These are phyloP conservation scores for Gamsiella multidivaricata DNA, from an alignment of 192 early-diverging fungal species.

Conservation along the genomic window DNA sequence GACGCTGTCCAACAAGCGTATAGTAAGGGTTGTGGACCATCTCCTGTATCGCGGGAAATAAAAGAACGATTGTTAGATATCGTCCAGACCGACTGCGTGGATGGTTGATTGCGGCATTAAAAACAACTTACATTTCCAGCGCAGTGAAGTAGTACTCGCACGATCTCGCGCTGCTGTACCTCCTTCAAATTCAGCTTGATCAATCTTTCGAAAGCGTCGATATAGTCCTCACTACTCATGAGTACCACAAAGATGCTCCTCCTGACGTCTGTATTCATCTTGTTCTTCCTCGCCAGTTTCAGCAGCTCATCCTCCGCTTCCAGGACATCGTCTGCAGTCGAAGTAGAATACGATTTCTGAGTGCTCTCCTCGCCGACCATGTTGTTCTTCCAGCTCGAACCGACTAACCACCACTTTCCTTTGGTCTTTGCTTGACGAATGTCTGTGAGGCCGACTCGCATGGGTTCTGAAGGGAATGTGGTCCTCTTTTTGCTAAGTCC, in stretches of 20 bases:
- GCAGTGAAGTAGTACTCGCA: conserved; percentile 92
- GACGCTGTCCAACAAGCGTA: conserved; percentile 80
- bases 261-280: conserved; percentile 98
- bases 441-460: conserved; percentile 87
- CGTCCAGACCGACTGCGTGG: not conserved
- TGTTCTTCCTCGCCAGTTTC: conserved; percentile 82
- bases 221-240: conserved; percentile 94
- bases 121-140: conserved; percentile 71
- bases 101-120: not conserved
- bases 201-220: conserved; percentile 91
- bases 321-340: conserved; percentile 52
- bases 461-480: conserved; percentile 72
- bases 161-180: conserved; percentile 95
- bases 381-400: conserved; percentile 91
- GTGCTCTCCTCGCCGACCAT: conserved; percentile 60
- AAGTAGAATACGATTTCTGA: conserved; percentile 36
- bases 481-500: conserved; percentile 70
- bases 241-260: conserved; percentile 91
- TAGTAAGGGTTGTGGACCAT: conserved; percentile 95
- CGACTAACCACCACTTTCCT: conserved; percentile 98
- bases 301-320: conserved; percentile 74
- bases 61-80: not conserved
- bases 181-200: conserved; percentile 86
- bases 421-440: conserved; percentile 84
- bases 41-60: conserved; percentile 65